phyloP scores from a whole-genome alignment of 2,329 filamentous ascomycete genomes.

The Phaeoacremonium minimum region DNA sequence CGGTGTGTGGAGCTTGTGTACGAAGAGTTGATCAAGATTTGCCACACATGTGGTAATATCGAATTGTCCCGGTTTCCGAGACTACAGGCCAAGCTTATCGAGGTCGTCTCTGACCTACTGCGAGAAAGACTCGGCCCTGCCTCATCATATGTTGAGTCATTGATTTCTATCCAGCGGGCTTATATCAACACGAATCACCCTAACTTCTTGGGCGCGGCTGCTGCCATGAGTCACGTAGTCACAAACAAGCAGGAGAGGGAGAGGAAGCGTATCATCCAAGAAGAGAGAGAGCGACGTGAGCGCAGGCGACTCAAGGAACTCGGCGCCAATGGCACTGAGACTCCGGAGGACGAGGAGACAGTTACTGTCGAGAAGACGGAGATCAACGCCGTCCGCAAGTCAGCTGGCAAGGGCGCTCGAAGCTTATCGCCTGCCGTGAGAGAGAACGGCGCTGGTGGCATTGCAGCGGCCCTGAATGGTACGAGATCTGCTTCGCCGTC shows the following conservation, averaged over 20 bases:
- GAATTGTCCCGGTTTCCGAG: constrained; percentile 90
- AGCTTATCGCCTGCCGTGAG: constrained; percentile 81
- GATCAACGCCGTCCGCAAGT: constrained; percentile 56
- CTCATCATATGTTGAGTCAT: constrained; percentile 87
- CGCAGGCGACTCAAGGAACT: constrained; percentile 79
- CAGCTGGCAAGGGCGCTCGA: constrained; percentile 56
- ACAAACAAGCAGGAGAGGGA: constrained; percentile 93
- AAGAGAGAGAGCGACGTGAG: constrained; percentile 84
- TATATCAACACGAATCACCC: constrained; percentile 99
- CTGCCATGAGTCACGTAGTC: constrained; percentile 96
- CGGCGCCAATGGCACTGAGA: constrained; percentile 71
- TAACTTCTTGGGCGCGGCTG: constrained; percentile 94
- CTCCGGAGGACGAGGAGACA: constrained; percentile 40
- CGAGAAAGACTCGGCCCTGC: constrained; percentile 87
- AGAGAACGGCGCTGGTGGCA: constrained; percentile 57
- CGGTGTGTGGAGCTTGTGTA: constrained; percentile 97
- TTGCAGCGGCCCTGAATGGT: constrained; percentile 66
- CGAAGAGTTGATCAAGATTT: constrained; percentile 98
- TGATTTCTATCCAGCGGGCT: constrained; percentile 94
- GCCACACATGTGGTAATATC: constrained; percentile 94
- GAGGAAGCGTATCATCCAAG: constrained; percentile 71
- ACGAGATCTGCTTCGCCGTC: constrained; percentile 57
- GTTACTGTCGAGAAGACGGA: constrained; percentile 47
- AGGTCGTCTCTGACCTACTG: constrained; percentile 93
- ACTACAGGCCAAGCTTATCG: constrained; percentile 93